A percentile compares a stretch with the other conserved stretches of the same genome.
These are phyloP conservation scores for Monosporascus sp. DNA, from an alignment of 2,329 filamentous ascomycete genomes.

Conservation along the genomic window DNA sequence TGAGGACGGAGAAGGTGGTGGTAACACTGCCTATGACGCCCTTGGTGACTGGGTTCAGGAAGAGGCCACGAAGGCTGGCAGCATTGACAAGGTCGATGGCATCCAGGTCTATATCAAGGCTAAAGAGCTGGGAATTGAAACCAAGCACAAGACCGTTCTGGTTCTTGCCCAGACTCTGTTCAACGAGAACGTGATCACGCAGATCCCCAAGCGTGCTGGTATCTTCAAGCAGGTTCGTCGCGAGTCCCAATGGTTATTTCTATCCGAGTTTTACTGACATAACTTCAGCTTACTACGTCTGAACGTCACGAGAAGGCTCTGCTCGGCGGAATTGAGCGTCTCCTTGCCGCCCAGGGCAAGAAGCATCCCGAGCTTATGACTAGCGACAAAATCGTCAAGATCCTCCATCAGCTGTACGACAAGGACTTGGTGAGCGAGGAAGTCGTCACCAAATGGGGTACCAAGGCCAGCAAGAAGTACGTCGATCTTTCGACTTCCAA, in stretches of 20 bases:
- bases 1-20: slow-evolving; percentile 70
- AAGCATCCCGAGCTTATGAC: slow-evolving; percentile 68
- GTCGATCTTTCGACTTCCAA: slow-evolving; percentile 83
- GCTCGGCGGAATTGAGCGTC: slow-evolving; percentile 89
- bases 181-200: slow-evolving; percentile 79
- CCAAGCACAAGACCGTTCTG: slow-evolving; percentile 87
- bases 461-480: slow-evolving; percentile 97
- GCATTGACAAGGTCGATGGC: slow-evolving; percentile 75
- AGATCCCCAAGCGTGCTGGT: slow-evolving; percentile 75
- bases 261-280: slow-evolving; percentile 22
- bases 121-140: slow-evolving; percentile 89
- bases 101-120: slow-evolving; percentile 94
- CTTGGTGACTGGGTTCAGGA: slow-evolving; percentile 88
- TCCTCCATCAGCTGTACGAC: slow-evolving; percentile 87
- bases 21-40: slow-evolving; percentile 76
- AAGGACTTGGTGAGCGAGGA: slow-evolving; percentile 86
- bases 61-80: slow-evolving; percentile 65
- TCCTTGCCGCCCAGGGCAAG: slow-evolving; percentile 66
- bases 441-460: slow-evolving; percentile 82
- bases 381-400: slow-evolving; percentile 70
- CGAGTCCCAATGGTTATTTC: background rate
- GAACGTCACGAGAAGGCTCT: slow-evolving; percentile 95
- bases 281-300: slow-evolving; percentile 65
- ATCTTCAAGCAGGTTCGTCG: slow-evolving; percentile 79
- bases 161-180: slow-evolving; percentile 94